phyloP scores from a whole-genome alignment of 1,139 yeast genomes.

The Lodderomyces metapsilosis region DNA sequence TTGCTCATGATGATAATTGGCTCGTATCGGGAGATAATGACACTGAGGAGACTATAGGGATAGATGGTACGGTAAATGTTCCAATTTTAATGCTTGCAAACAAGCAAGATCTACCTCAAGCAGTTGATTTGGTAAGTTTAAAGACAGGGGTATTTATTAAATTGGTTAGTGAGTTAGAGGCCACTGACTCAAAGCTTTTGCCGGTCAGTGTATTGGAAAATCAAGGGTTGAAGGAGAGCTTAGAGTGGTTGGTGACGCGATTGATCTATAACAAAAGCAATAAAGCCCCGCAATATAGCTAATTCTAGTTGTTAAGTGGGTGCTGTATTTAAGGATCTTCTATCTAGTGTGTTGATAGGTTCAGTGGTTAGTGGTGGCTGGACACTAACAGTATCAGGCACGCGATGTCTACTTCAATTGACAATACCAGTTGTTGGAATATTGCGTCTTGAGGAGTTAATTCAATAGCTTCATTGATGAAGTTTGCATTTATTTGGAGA shows the following conservation, averaged over 20 bases:
- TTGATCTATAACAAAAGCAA: slow-evolving; percentile 72
- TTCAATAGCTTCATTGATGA: too few relatives aligned
- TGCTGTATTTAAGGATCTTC: too few relatives aligned
- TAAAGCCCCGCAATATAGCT: slow-evolving; percentile 64
- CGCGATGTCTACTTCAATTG: too few relatives aligned
- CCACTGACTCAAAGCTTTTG: slow-evolving; percentile 84
- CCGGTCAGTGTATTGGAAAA: slow-evolving; percentile 89
- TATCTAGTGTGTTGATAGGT: too few relatives aligned
- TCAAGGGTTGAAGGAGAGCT: slow-evolving; percentile 80
- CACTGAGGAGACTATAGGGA: slow-evolving; percentile 23
- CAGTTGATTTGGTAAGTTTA: slow-evolving; percentile 73
- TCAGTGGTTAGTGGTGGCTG: too few relatives aligned
- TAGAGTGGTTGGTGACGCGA: slow-evolving; percentile 84
- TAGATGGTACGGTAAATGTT: slow-evolving; percentile 49
- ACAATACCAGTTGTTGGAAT: too few relatives aligned
- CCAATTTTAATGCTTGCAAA: slow-evolving; percentile 94
- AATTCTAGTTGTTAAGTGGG: too few relatives aligned
- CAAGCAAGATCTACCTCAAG: slow-evolving; percentile 81
- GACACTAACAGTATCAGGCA: too few relatives aligned
- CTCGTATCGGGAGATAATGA: slow-evolving; percentile 37
- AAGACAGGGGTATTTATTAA: slow-evolving; percentile 78
- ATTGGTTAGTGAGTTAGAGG: slow-evolving; percentile 79
- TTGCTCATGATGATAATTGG: slow-evolving; percentile 46
- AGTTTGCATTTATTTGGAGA: too few relatives aligned
- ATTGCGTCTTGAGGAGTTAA: too few relatives aligned